A percentile compares a stretch with the other conserved stretches of the same genome.
These are phyloP conservation scores for Venturia aucupariae DNA, from an alignment of 2,329 filamentous ascomycete genomes.

Conservation along the genomic window DNA sequence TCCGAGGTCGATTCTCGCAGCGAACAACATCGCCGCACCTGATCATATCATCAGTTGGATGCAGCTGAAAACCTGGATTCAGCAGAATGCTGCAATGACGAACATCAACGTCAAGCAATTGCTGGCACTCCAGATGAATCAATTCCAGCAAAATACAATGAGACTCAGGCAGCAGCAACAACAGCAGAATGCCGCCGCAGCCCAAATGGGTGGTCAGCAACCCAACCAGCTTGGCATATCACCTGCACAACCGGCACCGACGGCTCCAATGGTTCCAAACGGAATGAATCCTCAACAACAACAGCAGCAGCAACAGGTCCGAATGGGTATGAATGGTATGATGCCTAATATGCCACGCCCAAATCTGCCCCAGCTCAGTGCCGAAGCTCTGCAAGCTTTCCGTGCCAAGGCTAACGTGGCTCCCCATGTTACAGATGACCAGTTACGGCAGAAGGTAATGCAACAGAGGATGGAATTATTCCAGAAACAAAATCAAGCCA, in stretches of 20 bases:
- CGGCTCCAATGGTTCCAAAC: constrained; percentile 6
- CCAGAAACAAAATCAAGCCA: neutral
- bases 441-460: constrained; percentile 1
- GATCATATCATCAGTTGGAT: constrained; percentile 6
- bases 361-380: neutral
- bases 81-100: neutral
- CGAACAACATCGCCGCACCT: constrained; percentile 7
- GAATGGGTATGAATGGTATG: constrained; percentile 5
- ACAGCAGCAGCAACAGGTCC: neutral
- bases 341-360: neutral
- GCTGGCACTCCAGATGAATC: neutral
- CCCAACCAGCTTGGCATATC: neutral
- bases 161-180: neutral
- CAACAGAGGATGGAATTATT: neutral
- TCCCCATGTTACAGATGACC: neutral
- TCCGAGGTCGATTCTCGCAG: neutral
- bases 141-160: neutral
- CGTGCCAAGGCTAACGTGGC: neutral
- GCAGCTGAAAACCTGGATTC: constrained; percentile 2
- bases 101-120: neutral
- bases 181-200: neutral
- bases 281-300: constrained; percentile 8
- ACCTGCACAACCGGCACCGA: neutral
- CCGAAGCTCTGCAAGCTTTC: neutral
- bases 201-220: neutral